Conservation (phyloP, 2,329 filamentous ascomycete genomes). For the Hirsutella thompsonii region DNA sequence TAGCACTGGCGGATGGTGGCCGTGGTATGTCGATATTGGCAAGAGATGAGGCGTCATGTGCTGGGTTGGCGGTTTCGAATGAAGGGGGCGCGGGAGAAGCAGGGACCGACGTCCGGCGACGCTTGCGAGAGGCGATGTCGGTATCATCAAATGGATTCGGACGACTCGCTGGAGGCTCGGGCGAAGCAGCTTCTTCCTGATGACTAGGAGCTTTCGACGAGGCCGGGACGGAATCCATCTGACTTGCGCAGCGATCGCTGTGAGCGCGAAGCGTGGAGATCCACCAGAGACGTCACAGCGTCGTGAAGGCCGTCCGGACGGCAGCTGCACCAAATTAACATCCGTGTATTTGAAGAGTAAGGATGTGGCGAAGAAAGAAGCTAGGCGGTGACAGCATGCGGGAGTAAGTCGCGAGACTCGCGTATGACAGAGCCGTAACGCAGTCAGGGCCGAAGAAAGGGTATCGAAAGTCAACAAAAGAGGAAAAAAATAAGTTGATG, state of each 20-base stretch:
- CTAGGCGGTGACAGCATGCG: not conserved
- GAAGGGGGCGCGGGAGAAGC: constrained; percentile 38
- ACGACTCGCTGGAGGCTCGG: constrained; percentile 49
- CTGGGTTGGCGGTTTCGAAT: constrained; percentile 25
- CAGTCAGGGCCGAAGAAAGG: not conserved
- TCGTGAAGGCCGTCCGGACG: constrained; percentile 40
- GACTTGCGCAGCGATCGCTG: constrained; percentile 24
- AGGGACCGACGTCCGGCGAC: constrained; percentile 45
- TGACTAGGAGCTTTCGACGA: constrained; percentile 33
- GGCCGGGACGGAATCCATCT: constrained; percentile 40
- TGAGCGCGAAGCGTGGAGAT: constrained; percentile 29
- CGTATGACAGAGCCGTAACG: not conserved
- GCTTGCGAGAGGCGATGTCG: constrained; percentile 43
- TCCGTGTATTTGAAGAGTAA: constrained; percentile 28
- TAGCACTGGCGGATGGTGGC: constrained; percentile 18
- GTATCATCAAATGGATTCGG: constrained; percentile 52
- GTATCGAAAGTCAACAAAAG: not conserved
- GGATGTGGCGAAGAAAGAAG: constrained; percentile 2
- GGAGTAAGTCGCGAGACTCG: not conserved
- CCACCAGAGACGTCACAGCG: constrained; percentile 35
- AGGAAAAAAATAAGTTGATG: not conserved
- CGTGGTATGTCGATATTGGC: constrained; percentile 15
- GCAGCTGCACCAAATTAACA: constrained; percentile 42
- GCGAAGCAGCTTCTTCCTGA: constrained; percentile 40
- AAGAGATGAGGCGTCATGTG: constrained; percentile 18